A percentile compares a stretch with the other conserved stretches of the same genome.
phyloP scores from a whole-genome alignment of 2,329 filamentous ascomycete genomes.

The Aspergillus candidus region DNA sequence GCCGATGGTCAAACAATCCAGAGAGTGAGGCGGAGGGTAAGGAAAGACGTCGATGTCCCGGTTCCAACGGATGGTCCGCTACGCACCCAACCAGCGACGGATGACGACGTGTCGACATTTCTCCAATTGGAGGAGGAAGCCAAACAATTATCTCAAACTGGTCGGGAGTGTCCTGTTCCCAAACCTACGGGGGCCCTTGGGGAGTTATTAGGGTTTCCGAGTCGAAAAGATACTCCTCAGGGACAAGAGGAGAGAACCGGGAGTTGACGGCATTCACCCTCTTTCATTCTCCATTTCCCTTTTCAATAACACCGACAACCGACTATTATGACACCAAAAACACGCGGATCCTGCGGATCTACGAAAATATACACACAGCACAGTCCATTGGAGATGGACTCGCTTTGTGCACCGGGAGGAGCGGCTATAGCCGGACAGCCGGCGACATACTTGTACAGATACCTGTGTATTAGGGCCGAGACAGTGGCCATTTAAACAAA shows the following conservation, averaged over 20 bases:
- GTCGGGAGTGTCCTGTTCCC: slow-evolving; percentile 82
- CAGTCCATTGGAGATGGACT: no score
- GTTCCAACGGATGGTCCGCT: slow-evolving; percentile 11
- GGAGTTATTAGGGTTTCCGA: slow-evolving; percentile 65
- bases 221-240: slow-evolving; percentile 17
- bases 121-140: slow-evolving; percentile 38
- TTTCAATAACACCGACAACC: no score
- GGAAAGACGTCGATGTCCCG: slow-evolving; percentile 24
- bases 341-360: no score
- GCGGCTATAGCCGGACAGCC: no score
- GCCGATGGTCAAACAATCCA: slow-evolving; percentile 40
- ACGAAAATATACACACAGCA: no score
- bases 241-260: slow-evolving; percentile 1
- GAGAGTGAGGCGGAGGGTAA: slow-evolving; percentile 32
- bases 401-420: no score
- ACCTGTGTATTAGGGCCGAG: no score
- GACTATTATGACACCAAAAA: no score
- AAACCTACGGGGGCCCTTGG: slow-evolving; percentile 78
- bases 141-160: slow-evolving; percentile 37
- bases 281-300: no score
- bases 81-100: slow-evolving; percentile 16
- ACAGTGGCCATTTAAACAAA: no score
- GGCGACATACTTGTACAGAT: no score
- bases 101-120: slow-evolving; percentile 42
- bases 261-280: background rate